Conservation (phyloP, 164 flowering plant genomes). For the Cinnamomum micranthum region DNA sequence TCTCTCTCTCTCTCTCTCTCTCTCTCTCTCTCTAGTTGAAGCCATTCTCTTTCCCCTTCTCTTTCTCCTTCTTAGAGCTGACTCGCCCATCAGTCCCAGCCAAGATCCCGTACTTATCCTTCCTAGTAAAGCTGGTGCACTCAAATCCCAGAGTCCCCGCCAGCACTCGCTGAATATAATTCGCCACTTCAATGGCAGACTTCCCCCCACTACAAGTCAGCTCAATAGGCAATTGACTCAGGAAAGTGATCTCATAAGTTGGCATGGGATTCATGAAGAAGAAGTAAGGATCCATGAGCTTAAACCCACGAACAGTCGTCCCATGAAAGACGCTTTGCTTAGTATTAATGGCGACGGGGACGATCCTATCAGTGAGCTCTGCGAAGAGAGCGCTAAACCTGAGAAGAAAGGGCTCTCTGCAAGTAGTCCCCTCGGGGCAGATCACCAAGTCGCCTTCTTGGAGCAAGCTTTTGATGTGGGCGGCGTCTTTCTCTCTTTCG, state of each 20-base stretch:
- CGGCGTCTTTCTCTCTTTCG: conserved; percentile 67
- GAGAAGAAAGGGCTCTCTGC: conserved; percentile 71
- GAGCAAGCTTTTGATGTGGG: conserved; percentile 46
- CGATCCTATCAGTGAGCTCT: conserved; percentile 76
- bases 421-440: conserved; percentile 90
- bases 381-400: conserved; percentile 84
- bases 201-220: conserved; percentile 56
- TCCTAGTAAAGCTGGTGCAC: conserved; percentile 61
- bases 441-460: conserved; percentile 75
- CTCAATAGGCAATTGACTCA: conserved; percentile 69
- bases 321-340: conserved; percentile 72
- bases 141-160: conserved; percentile 47
- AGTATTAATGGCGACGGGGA: conserved; percentile 74
- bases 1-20: no score
- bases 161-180: conserved; percentile 48
- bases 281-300: conserved; percentile 69
- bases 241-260: conserved; percentile 65
- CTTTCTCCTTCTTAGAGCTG: conserved; percentile 18
- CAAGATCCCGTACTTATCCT: conserved; percentile 48
- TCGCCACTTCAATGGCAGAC: conserved; percentile 54
- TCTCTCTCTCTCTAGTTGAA: not conserved
- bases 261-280: conserved; percentile 88
- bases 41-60: not conserved
- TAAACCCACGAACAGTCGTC: conserved; percentile 62
- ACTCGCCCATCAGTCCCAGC: conserved; percentile 48